Evolutionary conservation across 495 filamentous ascomycete genomes (phyloP).

Genomic region (Penicillium bialowiezense): DNA sequence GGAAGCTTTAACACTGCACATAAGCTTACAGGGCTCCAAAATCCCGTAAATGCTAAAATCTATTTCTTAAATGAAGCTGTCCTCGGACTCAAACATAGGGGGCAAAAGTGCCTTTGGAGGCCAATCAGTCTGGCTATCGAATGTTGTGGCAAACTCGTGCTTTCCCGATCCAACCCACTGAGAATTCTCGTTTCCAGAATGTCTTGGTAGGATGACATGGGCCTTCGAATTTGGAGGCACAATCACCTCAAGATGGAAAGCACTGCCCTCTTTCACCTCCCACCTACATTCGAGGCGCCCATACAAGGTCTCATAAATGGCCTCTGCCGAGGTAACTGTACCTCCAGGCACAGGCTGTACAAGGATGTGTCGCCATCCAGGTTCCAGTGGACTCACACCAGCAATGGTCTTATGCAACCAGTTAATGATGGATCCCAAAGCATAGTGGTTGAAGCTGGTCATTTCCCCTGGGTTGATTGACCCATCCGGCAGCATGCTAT

Average conservation of each 20-base stretch:
- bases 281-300: slow-evolving; percentile 25
- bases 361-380: slow-evolving; percentile 27
- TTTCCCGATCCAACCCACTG: slow-evolving; percentile 24
- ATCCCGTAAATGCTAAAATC: too few species aligned
- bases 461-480: slow-evolving; percentile 52
- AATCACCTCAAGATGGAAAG: slow-evolving; percentile 19
- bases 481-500: slow-evolving; percentile 51
- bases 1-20: too few species aligned
- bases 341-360: slow-evolving; percentile 29
- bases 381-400: slow-evolving; percentile 18
- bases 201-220: slow-evolving; percentile 17
- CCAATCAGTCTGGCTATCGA: slow-evolving; percentile 14
- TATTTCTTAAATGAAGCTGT: slow-evolving; percentile 4
- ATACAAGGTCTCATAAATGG: slow-evolving; percentile 26
- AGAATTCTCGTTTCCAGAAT: slow-evolving; percentile 3
- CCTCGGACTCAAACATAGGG: slow-evolving; percentile 11
- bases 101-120: slow-evolving; percentile 17
- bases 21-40: not conserved
- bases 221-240: slow-evolving; percentile 30
- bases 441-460: slow-evolving; percentile 57
- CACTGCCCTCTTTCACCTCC: slow-evolving; percentile 8
- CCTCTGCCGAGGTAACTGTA: slow-evolving; percentile 17
- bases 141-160: slow-evolving; percentile 4
- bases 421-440: slow-evolving; percentile 39
- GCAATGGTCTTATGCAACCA: slow-evolving; percentile 31